Percentiles rank a stretch among this genome's conserved stretches.
Conservation (phyloP, 129 eudicot species). For the Dittrichia graveolens region DNA sequence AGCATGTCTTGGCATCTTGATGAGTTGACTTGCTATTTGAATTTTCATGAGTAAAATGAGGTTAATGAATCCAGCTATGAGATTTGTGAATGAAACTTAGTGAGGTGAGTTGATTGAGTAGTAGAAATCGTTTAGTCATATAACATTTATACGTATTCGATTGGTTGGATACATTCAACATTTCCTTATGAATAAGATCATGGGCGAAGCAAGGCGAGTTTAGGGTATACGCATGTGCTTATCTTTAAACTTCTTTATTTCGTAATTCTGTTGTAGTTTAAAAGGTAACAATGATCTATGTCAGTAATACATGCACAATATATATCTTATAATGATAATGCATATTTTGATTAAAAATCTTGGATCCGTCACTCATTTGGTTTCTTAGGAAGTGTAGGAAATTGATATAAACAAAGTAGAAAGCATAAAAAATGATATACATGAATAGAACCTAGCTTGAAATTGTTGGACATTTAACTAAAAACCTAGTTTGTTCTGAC, state of each 20-base stretch:
- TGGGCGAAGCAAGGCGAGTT: no score
- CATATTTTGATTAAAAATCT: neutral
- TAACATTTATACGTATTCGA: no score
- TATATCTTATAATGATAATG: no score
- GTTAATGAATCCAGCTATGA: constrained; percentile 17
- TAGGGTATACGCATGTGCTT: no score
- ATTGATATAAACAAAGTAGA: neutral
- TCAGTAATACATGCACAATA: no score
- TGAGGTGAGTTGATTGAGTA: neutral
- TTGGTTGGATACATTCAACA: no score
- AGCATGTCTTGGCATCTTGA: neutral
- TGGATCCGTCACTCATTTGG: neutral
- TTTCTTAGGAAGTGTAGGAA: neutral
- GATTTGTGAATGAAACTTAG: neutral
- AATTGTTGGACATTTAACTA: neutral
- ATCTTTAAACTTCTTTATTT: no score
- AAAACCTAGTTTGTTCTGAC: neutral
- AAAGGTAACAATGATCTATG: no score
- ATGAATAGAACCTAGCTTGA: neutral
- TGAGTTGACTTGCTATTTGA: neutral
- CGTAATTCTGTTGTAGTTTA: no score
- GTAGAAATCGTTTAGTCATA: neutral
- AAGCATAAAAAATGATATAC: neutral
- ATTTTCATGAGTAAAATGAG: neutral
- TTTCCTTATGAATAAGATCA: neutral